phyloP scores from a whole-genome alignment of 2,329 filamentous ascomycete genomes.

The Colletotrichum sp. region DNA sequence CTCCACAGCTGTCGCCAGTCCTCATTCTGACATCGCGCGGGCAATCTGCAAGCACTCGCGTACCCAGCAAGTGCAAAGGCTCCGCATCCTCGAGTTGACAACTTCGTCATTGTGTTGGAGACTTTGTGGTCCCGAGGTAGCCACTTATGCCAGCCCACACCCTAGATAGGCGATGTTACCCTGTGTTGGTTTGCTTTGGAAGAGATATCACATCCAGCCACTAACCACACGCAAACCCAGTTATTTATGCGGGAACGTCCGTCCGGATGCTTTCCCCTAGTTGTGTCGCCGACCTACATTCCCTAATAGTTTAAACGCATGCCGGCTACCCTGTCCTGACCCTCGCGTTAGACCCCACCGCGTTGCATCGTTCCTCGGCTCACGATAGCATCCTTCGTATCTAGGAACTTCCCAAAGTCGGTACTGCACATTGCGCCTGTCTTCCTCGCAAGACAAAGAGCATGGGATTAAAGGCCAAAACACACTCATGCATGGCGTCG shows the following conservation, averaged over 20 bases:
- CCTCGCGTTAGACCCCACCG: neutral
- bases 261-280: neutral
- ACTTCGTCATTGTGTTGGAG: too few species aligned
- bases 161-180: neutral
- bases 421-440: too few species aligned
- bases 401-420: too few species aligned
- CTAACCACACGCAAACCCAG: neutral
- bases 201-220: neutral
- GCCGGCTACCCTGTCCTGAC: neutral
- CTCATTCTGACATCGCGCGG: too few species aligned
- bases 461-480: too few species aligned
- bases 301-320: neutral
- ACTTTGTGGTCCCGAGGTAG: too few species aligned
- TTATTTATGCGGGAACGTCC: neutral
- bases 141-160: neutral
- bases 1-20: too few species aligned
- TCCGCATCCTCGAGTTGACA: too few species aligned
- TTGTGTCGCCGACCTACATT: neutral
- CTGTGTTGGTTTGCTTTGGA: neutral
- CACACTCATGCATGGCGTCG: neutral
- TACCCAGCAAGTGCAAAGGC: too few species aligned
- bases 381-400: neutral
- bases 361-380: neutral
- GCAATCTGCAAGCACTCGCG: too few species aligned
- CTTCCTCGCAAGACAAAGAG: too few species aligned